Conservation (phyloP, 345 rosid genomes). For the Hibiscus syriacus region DNA sequence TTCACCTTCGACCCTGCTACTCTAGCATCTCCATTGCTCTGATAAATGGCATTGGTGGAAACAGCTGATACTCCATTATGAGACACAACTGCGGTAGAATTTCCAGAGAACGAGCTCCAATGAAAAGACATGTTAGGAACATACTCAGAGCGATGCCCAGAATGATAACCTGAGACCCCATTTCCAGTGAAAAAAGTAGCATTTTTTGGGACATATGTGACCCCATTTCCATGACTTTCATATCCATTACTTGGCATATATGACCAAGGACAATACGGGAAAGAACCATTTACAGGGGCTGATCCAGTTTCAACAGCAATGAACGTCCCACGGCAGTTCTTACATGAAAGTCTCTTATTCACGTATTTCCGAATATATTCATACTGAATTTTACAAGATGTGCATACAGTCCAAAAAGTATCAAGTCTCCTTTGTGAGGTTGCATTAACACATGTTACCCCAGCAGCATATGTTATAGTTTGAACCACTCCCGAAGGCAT, state of each 20-base stretch:
- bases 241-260: slow-evolving; percentile 44
- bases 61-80: slow-evolving; percentile 45
- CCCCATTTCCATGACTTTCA: slow-evolving; percentile 56
- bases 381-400: slow-evolving; percentile 96
- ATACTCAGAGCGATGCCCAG: slow-evolving; percentile 74
- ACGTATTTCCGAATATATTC: no score
- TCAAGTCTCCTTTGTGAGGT: slow-evolving; percentile 54
- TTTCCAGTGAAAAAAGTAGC: slow-evolving; percentile 47
- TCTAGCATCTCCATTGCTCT: slow-evolving; percentile 40
- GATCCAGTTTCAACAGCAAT: no score
- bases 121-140: slow-evolving; percentile 64
- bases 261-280: slow-evolving; percentile 58
- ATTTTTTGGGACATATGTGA: slow-evolving; percentile 64
- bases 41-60: slow-evolving; percentile 46
- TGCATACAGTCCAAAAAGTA: slow-evolving; percentile 97
- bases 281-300: slow-evolving; percentile 68
- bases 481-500: slow-evolving; percentile 34
- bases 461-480: slow-evolving; percentile 47
- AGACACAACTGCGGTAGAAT: slow-evolving; percentile 46
- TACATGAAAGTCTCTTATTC: no score
- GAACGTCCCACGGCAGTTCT: no score
- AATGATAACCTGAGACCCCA: slow-evolving; percentile 58
- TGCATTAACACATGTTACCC: slow-evolving; percentile 43
- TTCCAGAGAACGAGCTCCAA: slow-evolving; percentile 56
- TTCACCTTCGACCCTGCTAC: slow-evolving; percentile 35